These are phyloP conservation scores for Beta corolliflora DNA, from an alignment of 179 eudicot genomes.

Conservation along the genomic window DNA sequence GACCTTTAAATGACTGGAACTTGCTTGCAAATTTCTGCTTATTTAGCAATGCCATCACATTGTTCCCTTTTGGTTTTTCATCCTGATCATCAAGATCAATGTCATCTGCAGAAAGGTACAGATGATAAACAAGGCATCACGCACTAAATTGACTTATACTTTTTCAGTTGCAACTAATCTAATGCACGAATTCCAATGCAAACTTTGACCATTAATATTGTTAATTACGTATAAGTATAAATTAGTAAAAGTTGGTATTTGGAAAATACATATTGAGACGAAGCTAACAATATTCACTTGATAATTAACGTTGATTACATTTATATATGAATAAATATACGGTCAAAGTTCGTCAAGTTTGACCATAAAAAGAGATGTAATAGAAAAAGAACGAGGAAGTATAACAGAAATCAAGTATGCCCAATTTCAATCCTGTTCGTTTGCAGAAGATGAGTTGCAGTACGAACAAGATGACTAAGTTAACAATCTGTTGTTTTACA, in stretches of 20 bases:
- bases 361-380: too few relatives aligned
- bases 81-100: constrained; percentile 77
- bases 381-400: too few relatives aligned
- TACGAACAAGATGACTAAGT: neutral
- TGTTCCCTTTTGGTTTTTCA: constrained; percentile 70
- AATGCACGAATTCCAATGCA: too few relatives aligned
- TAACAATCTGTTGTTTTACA: neutral
- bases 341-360: too few relatives aligned
- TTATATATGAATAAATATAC: too few relatives aligned
- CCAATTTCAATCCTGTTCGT: neutral
- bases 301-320: too few relatives aligned
- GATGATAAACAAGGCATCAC: constrained; percentile 18
- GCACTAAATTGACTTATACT: neutral
- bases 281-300: too few relatives aligned
- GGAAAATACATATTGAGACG: too few relatives aligned
- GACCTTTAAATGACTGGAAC: constrained; percentile 84
- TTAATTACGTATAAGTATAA: too few relatives aligned
- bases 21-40: constrained; percentile 76
- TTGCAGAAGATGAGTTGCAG: neutral
- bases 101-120: constrained; percentile 57
- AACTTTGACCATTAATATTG: too few relatives aligned
- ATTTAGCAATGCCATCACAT: constrained; percentile 65
- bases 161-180: too few relatives aligned
- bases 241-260: too few relatives aligned
- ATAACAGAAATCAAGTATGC: neutral